Percentiles rank a stretch among this genome's conserved stretches.
phyloP scores from a whole-genome alignment of 2,329 filamentous ascomycete genomes.

The Leptographium wingfieldii region DNA sequence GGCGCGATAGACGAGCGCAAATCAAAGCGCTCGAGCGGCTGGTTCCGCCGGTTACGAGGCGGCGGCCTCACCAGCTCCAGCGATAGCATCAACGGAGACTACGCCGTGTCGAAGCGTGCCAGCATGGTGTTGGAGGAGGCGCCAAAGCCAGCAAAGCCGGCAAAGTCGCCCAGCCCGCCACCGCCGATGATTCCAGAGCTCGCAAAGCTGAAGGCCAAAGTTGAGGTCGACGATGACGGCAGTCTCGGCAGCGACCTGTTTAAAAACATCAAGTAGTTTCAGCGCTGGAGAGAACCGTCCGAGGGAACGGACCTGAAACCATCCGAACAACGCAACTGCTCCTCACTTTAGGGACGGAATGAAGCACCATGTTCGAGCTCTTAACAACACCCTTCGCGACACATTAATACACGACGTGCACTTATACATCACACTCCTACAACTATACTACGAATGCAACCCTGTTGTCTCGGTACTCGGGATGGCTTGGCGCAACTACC shows the following conservation, averaged over 20 bases:
- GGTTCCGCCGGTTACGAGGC: constrained; percentile 42
- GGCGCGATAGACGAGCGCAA: constrained; percentile 40
- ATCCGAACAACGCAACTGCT: not conserved
- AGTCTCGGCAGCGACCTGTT: constrained; percentile 41
- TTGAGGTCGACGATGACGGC: constrained; percentile 30
- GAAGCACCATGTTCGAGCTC: not conserved
- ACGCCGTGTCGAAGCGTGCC: constrained; percentile 24
- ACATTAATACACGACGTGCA: not conserved
- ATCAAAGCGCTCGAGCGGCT: constrained; percentile 43
- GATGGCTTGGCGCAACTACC: not conserved
- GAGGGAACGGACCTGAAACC: not conserved
- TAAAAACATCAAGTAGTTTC: constrained; percentile 41
- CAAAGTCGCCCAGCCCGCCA: constrained; percentile 34
- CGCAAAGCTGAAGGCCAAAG: constrained; percentile 35
- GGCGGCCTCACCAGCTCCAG: constrained; percentile 12
- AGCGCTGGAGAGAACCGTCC: not conserved
- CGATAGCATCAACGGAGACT: constrained; percentile 11
- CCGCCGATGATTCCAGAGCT: constrained; percentile 51
- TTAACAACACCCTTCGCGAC: not conserved
- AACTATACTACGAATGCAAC: not conserved
- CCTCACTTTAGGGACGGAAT: not conserved
- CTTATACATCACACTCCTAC: not conserved
- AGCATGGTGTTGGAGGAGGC: constrained; percentile 29
- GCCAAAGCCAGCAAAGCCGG: constrained; percentile 12
- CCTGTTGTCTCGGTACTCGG: not conserved